These are phyloP conservation scores for Grigorovia jiainica DNA, from an alignment of 805 yeast species.

Conservation along the genomic window DNA sequence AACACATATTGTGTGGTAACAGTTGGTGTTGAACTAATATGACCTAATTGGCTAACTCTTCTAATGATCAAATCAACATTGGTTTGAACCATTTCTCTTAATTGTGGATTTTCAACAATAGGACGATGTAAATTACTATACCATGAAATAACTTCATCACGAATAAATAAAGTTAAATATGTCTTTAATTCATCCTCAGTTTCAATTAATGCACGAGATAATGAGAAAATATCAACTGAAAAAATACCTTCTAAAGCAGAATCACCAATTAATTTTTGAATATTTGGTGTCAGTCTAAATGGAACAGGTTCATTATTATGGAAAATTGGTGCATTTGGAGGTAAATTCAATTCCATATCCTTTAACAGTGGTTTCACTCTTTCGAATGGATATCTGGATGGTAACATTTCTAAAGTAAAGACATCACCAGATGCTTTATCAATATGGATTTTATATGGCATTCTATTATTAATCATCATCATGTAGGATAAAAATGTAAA, in stretches of 20 bases:
- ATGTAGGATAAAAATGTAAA: conserved; percentile 86
- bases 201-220: conserved; percentile 81
- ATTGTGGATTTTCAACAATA: conserved; percentile 70
- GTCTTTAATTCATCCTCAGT: conserved; percentile 90
- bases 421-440: conserved; percentile 77
- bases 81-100: conserved; percentile 76
- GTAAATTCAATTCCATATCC: conserved; percentile 30
- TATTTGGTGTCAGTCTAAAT: conserved; percentile 90
- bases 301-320: conserved; percentile 91
- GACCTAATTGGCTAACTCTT: conserved; percentile 70
- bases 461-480: conserved; percentile 88
- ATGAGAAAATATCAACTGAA: conserved; percentile 72
- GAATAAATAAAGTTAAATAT: conserved; percentile 83
- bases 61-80: conserved; percentile 81
- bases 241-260: conserved; percentile 88
- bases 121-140: conserved; percentile 80
- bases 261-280: conserved; percentile 89
- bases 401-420: conserved; percentile 93
- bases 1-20: conserved; percentile 82
- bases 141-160: conserved; percentile 95
- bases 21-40: conserved; percentile 41
- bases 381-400: conserved; percentile 59
- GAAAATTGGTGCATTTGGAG: conserved; percentile 62
- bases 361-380: conserved; percentile 32
- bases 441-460: conserved; percentile 86